Percentiles rank a stretch among this genome's conserved stretches.
These are phyloP conservation scores for Camelina neglecta DNA, from an alignment of 345 rosid species.

Conservation along the genomic window DNA sequence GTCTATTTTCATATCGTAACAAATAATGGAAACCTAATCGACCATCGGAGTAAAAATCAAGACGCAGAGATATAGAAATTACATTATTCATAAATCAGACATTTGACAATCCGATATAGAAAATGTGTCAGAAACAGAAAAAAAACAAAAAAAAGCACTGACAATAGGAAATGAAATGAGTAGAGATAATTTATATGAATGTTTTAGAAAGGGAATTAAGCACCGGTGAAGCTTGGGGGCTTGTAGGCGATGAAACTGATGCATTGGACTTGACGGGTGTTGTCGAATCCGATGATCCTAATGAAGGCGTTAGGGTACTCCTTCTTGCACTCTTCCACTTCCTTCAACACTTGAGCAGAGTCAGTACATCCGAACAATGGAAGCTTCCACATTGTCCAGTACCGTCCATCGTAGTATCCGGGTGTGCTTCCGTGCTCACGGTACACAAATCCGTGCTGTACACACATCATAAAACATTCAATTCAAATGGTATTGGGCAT, in stretches of 20 bases:
- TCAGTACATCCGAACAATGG: constrained; percentile 51
- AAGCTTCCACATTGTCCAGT: constrained; percentile 54
- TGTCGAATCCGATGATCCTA: constrained; percentile 50
- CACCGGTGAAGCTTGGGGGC: constrained; percentile 47
- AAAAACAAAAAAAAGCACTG: background rate
- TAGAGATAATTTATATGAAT: constrained; percentile 25
- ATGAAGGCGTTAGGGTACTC: constrained; percentile 46
- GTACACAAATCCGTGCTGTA: constrained; percentile 49
- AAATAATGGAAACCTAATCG: background rate
- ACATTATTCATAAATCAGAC: constrained; percentile 42
- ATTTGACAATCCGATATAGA: constrained; percentile 29
- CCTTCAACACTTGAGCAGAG: constrained; percentile 47
- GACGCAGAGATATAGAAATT: constrained; percentile 12
- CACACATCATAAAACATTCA: no score
- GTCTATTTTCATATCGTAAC: background rate
- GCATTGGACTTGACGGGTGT: constrained; percentile 50
- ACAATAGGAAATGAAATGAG: constrained; percentile 33
- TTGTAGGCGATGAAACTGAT: constrained; percentile 52
- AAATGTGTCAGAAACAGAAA: constrained; percentile 30
- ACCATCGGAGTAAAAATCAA: constrained; percentile 2
- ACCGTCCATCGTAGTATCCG: constrained; percentile 48
- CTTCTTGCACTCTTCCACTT: constrained; percentile 45
- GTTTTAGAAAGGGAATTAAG: constrained; percentile 26
- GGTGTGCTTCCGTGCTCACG: constrained; percentile 47
- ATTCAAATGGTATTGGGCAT: no score